Percentiles rank a stretch among this genome's conserved stretches.
phyloP scores from a whole-genome alignment of 129 eudicot genomes.

The Flaveria sonorensis region DNA sequence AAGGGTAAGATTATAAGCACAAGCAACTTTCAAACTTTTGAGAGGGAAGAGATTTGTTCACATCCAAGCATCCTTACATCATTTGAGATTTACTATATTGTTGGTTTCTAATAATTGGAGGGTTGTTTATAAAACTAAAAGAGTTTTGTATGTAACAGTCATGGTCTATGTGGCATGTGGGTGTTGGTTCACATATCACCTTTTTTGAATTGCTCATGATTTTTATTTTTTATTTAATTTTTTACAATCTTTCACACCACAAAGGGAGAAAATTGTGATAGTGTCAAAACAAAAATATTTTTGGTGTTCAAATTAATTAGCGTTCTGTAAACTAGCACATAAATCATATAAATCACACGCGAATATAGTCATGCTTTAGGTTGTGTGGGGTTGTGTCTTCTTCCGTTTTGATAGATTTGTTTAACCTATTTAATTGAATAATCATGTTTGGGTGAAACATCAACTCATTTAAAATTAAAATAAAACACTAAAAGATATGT shows the following conservation, averaged over 20 bases:
- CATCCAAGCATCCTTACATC: not conserved
- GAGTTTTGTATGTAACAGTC: no score
- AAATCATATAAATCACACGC: not conserved
- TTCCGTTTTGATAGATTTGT: not conserved
- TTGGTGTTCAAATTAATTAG: no score
- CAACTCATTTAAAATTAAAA: not conserved
- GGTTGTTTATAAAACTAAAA: not conserved
- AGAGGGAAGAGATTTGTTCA: not conserved
- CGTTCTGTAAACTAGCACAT: not conserved
- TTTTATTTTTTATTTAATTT: no score
- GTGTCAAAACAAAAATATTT: no score
- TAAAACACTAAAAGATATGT: not conserved
- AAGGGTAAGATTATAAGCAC: constrained; percentile 1
- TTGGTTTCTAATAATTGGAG: not conserved
- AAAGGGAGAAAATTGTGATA: no score
- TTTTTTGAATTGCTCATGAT: no score
- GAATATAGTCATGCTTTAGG: no score
- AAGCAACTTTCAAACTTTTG: not conserved
- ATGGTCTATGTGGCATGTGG: no score
- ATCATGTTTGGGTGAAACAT: not conserved
- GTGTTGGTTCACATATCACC: no score
- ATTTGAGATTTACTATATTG: not conserved
- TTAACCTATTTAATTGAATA: not conserved
- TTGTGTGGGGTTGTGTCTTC: not conserved
- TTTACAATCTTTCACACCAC: no score